phyloP scores from a whole-genome alignment of 345 rosid species.

The Pistacia vera region DNA sequence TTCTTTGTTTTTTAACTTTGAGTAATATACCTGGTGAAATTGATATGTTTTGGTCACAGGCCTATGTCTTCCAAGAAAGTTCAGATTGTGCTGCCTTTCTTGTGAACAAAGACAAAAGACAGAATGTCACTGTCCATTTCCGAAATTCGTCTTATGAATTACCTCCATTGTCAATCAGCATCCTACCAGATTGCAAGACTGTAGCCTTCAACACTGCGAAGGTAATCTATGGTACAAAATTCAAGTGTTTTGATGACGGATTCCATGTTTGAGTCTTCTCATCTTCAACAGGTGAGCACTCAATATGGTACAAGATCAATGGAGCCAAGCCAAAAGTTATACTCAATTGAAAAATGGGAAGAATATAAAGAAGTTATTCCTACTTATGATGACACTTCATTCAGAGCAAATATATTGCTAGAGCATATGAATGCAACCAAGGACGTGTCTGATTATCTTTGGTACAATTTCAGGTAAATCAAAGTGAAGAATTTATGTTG shows the following conservation, averaged over 20 bases:
- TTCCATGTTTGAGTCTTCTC: neutral
- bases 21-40: neutral
- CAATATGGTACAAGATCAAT: slow-evolving; percentile 52
- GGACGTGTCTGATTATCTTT: slow-evolving; percentile 82
- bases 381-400: slow-evolving; percentile 43
- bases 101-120: slow-evolving; percentile 42
- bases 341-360: slow-evolving; percentile 47
- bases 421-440: slow-evolving; percentile 75
- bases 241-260: neutral
- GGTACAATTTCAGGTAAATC: slow-evolving; percentile 67
- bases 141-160: slow-evolving; percentile 46
- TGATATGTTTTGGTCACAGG: slow-evolving; percentile 37
- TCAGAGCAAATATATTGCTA: slow-evolving; percentile 52
- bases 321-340: slow-evolving; percentile 39
- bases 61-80: slow-evolving; percentile 51
- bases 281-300: slow-evolving; percentile 47
- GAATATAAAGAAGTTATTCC: slow-evolving; percentile 57
- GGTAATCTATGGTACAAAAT: slow-evolving; percentile 36
- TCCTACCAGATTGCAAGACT: slow-evolving; percentile 74
- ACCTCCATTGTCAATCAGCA: slow-evolving; percentile 69
- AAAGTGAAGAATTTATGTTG: neutral
- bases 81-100: slow-evolving; percentile 72
- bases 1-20: neutral
- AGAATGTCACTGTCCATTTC: slow-evolving; percentile 39
- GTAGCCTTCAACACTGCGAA: slow-evolving; percentile 72